Conservation (phyloP, 1,139 yeast genomes). For the Candida neerlandica region DNA sequence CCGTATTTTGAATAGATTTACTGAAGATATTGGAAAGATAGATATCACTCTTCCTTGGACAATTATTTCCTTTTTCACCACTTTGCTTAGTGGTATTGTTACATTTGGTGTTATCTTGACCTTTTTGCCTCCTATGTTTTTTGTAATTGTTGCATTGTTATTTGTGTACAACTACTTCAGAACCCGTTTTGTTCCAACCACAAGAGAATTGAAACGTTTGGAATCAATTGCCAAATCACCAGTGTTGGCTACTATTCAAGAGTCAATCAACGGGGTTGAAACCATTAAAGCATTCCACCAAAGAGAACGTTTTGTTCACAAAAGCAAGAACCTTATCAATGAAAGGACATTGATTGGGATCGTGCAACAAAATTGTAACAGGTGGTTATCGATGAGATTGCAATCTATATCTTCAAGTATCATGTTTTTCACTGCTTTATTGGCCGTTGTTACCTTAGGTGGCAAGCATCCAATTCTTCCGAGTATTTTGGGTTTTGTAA, state of each 20-base stretch:
- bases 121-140: constrained; percentile 25
- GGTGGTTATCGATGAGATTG: constrained; percentile 41
- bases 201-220: constrained; percentile 37
- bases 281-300: constrained; percentile 63
- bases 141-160: constrained; percentile 24
- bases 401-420: constrained; percentile 32
- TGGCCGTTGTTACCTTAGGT: constrained; percentile 25
- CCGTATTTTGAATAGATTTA: constrained; percentile 41
- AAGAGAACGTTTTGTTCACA: constrained; percentile 51
- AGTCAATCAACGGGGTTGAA: constrained; percentile 60
- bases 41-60: constrained; percentile 39
- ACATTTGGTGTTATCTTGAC: constrained; percentile 45
- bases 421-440: constrained; percentile 27
- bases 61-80: constrained; percentile 27
- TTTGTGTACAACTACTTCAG: constrained; percentile 34
- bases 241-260: constrained; percentile 64
- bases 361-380: constrained; percentile 28
- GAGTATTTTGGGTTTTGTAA: constrained; percentile 35
- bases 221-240: constrained; percentile 48
- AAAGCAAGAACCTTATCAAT: constrained; percentile 59
- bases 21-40: constrained; percentile 39
- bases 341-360: constrained; percentile 54
- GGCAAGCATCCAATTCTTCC: constrained; percentile 26
- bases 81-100: constrained; percentile 22
- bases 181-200: constrained; percentile 30